These are phyloP conservation scores for Logfia minima DNA, from an alignment of 129 eudicot genomes.

Conservation along the genomic window DNA sequence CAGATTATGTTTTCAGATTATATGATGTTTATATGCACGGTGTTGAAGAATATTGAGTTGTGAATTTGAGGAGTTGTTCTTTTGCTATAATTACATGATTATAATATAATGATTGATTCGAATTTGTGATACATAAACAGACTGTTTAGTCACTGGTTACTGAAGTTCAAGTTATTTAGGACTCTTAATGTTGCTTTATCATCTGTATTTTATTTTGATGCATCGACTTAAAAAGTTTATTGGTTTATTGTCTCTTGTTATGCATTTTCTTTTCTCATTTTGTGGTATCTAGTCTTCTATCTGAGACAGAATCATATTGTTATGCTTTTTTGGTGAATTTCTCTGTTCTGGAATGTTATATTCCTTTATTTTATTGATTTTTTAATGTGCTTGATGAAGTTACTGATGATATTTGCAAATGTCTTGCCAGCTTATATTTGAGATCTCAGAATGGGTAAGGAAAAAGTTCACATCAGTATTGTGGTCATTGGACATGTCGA, in stretches of 20 bases:
- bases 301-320: background rate
- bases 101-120: background rate
- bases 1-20: background rate
- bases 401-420: background rate
- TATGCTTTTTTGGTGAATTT: too few relatives aligned
- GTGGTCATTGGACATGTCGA: conserved; percentile 34
- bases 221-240: background rate
- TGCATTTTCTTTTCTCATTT: background rate
- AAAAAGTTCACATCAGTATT: conserved; percentile 29
- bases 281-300: background rate
- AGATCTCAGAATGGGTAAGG: conserved; percentile 20
- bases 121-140: background rate
- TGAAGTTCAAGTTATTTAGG: background rate
- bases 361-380: background rate
- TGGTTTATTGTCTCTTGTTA: background rate
- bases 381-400: background rate
- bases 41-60: background rate
- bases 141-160: background rate
- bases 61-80: background rate
- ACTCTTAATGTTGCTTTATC: background rate
- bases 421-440: background rate
- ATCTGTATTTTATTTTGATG: too few relatives aligned
- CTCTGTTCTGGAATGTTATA: background rate
- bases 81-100: background rate
- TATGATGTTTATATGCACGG: background rate